phyloP scores from a whole-genome alignment of 2,329 filamentous ascomycete species.

The Pyricularia pennisetigena region DNA sequence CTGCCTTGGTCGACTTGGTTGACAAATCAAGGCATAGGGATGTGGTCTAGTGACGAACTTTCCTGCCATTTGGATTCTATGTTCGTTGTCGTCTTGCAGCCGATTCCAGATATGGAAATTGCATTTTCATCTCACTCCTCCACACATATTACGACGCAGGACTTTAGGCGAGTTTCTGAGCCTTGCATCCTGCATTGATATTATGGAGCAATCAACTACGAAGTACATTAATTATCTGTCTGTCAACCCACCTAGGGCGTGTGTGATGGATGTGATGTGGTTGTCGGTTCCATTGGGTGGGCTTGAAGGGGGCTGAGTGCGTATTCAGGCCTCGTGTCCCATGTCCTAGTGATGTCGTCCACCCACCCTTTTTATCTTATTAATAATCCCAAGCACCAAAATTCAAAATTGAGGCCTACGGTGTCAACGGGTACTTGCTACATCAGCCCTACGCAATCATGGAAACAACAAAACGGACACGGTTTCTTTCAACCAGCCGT shows the following conservation, averaged over 20 bases:
- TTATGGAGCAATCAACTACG: neutral
- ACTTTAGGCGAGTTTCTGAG: neutral
- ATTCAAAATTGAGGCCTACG: neutral
- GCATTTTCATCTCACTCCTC: neutral
- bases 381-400: neutral
- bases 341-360: neutral
- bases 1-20: neutral
- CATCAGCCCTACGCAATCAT: neutral
- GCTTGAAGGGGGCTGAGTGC: neutral
- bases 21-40: neutral
- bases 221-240: neutral
- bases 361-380: neutral
- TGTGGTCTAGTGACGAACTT: neutral
- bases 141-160: neutral
- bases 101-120: neutral
- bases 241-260: neutral
- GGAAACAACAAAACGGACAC: neutral
- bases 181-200: neutral
- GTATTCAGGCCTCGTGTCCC: neutral
- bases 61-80: neutral
- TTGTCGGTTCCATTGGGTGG: neutral
- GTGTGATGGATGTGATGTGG: neutral
- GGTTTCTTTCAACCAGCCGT: neutral
- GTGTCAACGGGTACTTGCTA: neutral
- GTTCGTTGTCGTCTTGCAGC: neutral